phyloP scores from a whole-genome alignment of 2,329 filamentous ascomycete genomes.

The Didymella glomerata region DNA sequence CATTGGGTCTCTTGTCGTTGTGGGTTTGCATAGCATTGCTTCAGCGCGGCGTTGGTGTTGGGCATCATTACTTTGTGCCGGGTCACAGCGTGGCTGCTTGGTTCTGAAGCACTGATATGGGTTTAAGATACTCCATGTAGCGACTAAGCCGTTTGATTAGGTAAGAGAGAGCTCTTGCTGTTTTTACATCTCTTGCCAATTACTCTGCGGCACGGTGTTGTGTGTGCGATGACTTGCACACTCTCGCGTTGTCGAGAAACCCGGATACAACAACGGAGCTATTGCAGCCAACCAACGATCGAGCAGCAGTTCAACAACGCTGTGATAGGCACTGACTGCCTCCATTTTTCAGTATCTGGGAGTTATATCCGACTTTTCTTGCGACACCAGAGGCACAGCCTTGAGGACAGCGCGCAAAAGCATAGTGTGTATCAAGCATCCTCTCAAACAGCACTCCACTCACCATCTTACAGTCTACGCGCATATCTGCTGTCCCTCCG shows the following conservation, averaged over 20 bases:
- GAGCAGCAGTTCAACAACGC: no score
- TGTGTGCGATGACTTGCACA: neutral
- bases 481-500: neutral
- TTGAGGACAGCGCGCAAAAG: neutral
- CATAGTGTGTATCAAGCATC: neutral
- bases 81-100: neutral
- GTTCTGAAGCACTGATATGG: neutral
- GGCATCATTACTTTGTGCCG: neutral
- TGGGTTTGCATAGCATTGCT: conserved; percentile 14
- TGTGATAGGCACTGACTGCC: no score
- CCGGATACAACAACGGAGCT: no score
- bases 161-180: neutral
- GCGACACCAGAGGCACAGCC: no score
- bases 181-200: neutral
- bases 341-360: no score
- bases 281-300: no score
- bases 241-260: no score
- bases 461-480: neutral
- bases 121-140: conserved; percentile 1
- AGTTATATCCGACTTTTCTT: no score
- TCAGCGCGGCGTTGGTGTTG: conserved; percentile 19
- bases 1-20: neutral
- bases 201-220: neutral
- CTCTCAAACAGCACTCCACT: neutral
- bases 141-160: neutral